Percentiles rank a stretch among this genome's conserved stretches.
These are phyloP conservation scores for Stagonosporopsis cucurbitacearum DNA, from an alignment of 2,329 filamentous ascomycete genomes.

Conservation along the genomic window DNA sequence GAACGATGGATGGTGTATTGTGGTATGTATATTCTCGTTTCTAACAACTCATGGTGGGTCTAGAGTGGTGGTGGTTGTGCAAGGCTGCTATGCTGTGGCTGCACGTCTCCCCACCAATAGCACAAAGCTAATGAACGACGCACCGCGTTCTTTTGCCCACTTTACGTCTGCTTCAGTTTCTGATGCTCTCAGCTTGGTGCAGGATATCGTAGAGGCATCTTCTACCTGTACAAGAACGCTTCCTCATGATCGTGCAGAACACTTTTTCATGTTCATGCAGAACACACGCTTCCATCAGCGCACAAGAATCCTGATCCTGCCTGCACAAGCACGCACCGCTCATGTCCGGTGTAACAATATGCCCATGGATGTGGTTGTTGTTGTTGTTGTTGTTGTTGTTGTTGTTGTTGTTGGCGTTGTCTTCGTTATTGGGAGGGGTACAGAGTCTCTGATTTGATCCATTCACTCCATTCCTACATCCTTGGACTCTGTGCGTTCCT, in stretches of 20 bases:
- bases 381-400: background rate
- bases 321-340: background rate
- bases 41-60: background rate
- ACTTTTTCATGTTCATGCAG: too few species aligned
- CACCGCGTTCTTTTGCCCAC: background rate
- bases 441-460: constrained; percentile 18
- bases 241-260: too few species aligned
- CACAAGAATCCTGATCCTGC: too few species aligned
- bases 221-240: background rate
- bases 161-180: background rate
- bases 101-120: background rate
- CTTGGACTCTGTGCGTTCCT: constrained; percentile 17
- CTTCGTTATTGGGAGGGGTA: background rate
- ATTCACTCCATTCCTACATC: constrained; percentile 36
- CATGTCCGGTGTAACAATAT: background rate
- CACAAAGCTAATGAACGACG: background rate
- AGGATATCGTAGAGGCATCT: background rate
- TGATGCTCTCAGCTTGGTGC: background rate
- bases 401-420: background rate
- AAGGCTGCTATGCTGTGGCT: background rate
- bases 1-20: too few species aligned
- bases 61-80: background rate
- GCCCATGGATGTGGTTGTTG: background rate
- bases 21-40: background rate
- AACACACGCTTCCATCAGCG: too few species aligned